Percentiles rank a stretch among this genome's conserved stretches.
These are phyloP conservation scores for Kregervanrija pseudodelftensis DNA, from an alignment of 805 yeast species.

Conservation along the genomic window DNA sequence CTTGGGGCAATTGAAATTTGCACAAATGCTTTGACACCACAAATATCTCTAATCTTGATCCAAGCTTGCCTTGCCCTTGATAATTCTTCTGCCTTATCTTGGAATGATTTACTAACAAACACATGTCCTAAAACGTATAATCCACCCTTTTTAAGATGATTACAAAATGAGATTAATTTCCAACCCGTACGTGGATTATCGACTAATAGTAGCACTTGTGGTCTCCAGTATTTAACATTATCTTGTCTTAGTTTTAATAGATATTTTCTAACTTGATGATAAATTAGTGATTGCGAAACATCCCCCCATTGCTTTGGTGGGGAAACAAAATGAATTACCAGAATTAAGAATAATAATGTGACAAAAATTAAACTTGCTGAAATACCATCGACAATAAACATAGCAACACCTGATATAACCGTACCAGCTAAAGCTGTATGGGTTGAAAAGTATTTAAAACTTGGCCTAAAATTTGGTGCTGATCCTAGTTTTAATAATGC, in stretches of 20 bases:
- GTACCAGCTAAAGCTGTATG: conserved; percentile 78
- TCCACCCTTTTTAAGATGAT: conserved; percentile 93
- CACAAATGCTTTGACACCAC: conserved; percentile 84
- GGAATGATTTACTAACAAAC: conserved; percentile 56
- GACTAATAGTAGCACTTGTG: conserved; percentile 80
- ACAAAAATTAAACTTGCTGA: conserved; percentile 75
- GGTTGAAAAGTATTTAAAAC: conserved; percentile 79
- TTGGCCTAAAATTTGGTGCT: conserved; percentile 98
- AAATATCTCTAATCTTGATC: conserved; percentile 71
- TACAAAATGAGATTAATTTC: conserved; percentile 89
- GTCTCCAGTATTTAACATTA: conserved; percentile 97
- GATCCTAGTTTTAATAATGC: conserved; percentile 79
- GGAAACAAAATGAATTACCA: conserved; percentile 79
- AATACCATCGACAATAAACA: conserved; percentile 90
- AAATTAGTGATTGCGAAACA: conserved; percentile 89
- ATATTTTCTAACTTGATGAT: conserved; percentile 94
- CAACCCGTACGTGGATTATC: conserved; percentile 91
- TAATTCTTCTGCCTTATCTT: conserved; percentile 60
- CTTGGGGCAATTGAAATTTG: conserved; percentile 86
- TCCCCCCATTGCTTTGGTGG: conserved; percentile 99
- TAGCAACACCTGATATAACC: conserved; percentile 62
- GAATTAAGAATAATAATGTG: conserved; percentile 56
- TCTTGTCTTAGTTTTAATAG: conserved; percentile 75
- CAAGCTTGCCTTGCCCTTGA: conserved; percentile 72
- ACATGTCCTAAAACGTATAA: conserved; percentile 90